Conservation (phyloP, 2,329 filamentous ascomycete genomes). For the Paecilomyces niveus region DNA sequence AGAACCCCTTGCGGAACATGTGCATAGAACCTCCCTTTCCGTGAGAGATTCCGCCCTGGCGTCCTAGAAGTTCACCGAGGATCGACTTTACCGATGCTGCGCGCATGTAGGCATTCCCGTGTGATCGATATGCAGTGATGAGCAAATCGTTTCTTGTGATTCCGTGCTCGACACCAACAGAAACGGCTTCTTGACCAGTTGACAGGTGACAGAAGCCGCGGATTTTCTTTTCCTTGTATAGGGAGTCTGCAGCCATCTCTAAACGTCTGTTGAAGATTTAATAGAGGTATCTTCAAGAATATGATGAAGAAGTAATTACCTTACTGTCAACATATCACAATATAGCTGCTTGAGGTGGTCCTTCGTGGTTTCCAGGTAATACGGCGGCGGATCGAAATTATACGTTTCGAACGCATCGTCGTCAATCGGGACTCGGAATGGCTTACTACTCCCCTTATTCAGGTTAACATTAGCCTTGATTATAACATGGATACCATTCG, state of each 20-base stretch:
- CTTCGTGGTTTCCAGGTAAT: slow-evolving; percentile 85
- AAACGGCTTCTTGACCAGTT: slow-evolving; percentile 91
- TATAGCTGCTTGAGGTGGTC: slow-evolving; percentile 95
- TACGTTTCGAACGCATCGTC: slow-evolving; percentile 98
- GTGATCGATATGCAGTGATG: slow-evolving; percentile 93
- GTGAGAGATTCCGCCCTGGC: slow-evolving; percentile 86
- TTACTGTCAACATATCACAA: slow-evolving; percentile 84
- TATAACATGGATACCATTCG: background rate
- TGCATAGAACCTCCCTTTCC: slow-evolving; percentile 98
- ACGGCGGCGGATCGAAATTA: slow-evolving; percentile 86
- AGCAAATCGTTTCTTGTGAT: slow-evolving; percentile 80
- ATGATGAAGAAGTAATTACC: slow-evolving; percentile 48
- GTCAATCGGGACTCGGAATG: slow-evolving; percentile 78
- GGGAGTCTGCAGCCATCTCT: slow-evolving; percentile 92
- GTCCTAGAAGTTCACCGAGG: slow-evolving; percentile 84
- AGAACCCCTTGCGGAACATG: slow-evolving; percentile 95
- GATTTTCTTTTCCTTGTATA: slow-evolving; percentile 99
- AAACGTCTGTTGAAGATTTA: slow-evolving; percentile 61
- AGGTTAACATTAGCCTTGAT: too few species aligned
- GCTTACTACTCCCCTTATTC: slow-evolving; percentile 68
- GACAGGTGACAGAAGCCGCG: slow-evolving; percentile 97
- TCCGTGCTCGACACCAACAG: slow-evolving; percentile 86
- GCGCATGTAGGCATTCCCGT: slow-evolving; percentile 92
- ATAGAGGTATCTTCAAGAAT: slow-evolving; percentile 2
- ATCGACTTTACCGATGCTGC: slow-evolving; percentile 77